Percentiles rank a stretch among this genome's conserved stretches.
Conservation (phyloP, 2,329 filamentous ascomycete genomes). For the Alternaria sp. region DNA sequence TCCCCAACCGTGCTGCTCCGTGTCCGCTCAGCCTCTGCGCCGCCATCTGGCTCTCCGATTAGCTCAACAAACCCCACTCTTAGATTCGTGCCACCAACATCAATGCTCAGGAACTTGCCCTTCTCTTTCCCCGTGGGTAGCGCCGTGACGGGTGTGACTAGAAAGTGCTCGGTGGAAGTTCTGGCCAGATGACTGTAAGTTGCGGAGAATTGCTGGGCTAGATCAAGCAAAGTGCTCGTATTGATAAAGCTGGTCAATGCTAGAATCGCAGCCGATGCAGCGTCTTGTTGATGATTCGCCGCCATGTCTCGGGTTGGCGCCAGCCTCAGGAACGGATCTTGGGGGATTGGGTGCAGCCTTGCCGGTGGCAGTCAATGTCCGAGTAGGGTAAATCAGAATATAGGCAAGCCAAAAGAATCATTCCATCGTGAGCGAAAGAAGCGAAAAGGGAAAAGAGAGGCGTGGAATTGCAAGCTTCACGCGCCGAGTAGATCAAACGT, state of each 20-base stretch:
- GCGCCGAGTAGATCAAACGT: constrained; percentile 9
- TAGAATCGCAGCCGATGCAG: constrained; percentile 30
- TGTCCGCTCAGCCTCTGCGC: constrained; percentile 11
- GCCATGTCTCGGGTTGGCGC: constrained; percentile 29
- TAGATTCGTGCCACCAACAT: constrained; percentile 72
- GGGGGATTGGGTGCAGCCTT: constrained; percentile 2
- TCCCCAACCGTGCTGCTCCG: constrained; percentile 33
- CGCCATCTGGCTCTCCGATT: constrained; percentile 55
- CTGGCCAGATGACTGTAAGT: constrained; percentile 48
- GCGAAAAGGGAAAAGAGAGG: constrained; percentile 4
- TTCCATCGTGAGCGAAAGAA: constrained; percentile 11
- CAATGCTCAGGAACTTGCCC: constrained; percentile 61
- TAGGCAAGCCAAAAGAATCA: constrained; percentile 8
- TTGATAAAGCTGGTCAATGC: constrained; percentile 49
- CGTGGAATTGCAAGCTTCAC: constrained; percentile 9
- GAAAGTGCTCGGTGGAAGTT: constrained; percentile 51
- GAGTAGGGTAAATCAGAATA: constrained; percentile 12
- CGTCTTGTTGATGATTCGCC: constrained; percentile 14
- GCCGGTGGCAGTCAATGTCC: constrained; percentile 1
- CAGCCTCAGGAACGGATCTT: constrained; percentile 8
- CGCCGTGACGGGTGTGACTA: constrained; percentile 52
- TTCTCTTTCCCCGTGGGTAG: constrained; percentile 67
- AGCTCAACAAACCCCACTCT: constrained; percentile 73
- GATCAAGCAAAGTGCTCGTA: constrained; percentile 41
- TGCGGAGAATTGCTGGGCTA: constrained; percentile 48